Percentiles rank a stretch among this genome's conserved stretches.
phyloP scores from a whole-genome alignment of 495 filamentous ascomycete genomes.

The Durotheca rogersii region DNA sequence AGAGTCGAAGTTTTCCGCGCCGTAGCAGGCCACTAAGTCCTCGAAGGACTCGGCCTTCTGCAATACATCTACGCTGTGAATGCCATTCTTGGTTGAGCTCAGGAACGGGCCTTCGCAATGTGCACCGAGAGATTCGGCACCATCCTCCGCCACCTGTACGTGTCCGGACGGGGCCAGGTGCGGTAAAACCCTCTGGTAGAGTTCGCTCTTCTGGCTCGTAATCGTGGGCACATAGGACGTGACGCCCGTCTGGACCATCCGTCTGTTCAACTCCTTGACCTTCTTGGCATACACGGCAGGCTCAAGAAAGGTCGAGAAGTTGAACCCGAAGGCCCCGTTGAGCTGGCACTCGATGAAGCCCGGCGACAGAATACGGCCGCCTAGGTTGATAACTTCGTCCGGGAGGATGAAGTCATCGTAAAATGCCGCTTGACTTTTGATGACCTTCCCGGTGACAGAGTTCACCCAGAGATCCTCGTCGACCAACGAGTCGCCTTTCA shows the following conservation, averaged over 20 bases:
- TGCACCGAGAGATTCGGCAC: slow-evolving; percentile 78
- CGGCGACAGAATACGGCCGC: slow-evolving; percentile 75
- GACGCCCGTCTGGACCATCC: slow-evolving; percentile 72
- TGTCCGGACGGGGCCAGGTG: slow-evolving; percentile 67
- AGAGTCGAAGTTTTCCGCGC: slow-evolving; percentile 57
- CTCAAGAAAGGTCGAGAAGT: slow-evolving; percentile 73
- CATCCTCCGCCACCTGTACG: slow-evolving; percentile 54
- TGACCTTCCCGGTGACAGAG: slow-evolving; percentile 71
- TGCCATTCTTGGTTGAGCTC: slow-evolving; percentile 65
- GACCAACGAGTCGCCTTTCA: slow-evolving; percentile 62
- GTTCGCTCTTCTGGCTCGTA: slow-evolving; percentile 63
- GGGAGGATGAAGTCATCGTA: slow-evolving; percentile 66
- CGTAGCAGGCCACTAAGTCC: slow-evolving; percentile 69
- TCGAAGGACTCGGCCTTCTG: slow-evolving; percentile 52
- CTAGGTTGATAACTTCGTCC: slow-evolving; percentile 64
- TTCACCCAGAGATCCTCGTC: slow-evolving; percentile 78
- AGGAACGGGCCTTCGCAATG: slow-evolving; percentile 87
- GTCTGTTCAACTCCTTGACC: slow-evolving; percentile 64
- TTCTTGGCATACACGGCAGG: slow-evolving; percentile 66
- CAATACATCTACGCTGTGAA: slow-evolving; percentile 69
- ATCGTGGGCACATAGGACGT: slow-evolving; percentile 82
- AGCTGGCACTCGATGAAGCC: slow-evolving; percentile 85
- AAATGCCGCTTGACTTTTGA: slow-evolving; percentile 71
- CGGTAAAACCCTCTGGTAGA: slow-evolving; percentile 73
- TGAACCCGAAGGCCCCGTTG: slow-evolving; percentile 83